These are phyloP conservation scores for Rubia yunnanensis DNA, from an alignment of 257 asterid species.

Conservation along the genomic window DNA sequence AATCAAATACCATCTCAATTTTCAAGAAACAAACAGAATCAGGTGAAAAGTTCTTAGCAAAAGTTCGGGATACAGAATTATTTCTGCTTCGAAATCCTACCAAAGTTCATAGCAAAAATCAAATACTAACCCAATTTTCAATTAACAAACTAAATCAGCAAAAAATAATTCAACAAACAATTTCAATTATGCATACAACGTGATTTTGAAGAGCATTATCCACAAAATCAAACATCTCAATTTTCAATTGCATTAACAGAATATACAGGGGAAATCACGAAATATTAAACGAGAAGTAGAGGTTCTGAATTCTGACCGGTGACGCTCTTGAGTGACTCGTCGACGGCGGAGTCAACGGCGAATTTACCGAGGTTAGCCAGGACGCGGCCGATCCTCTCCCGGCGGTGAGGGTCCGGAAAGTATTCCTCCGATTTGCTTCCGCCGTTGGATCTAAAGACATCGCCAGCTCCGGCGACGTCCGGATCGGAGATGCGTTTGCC, in stretches of 20 bases:
- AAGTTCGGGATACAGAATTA: too few species aligned
- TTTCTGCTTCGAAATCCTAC: too few species aligned
- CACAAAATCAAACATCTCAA: background rate
- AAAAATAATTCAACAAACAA: background rate
- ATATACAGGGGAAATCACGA: background rate
- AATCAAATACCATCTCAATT: background rate
- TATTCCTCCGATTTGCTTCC: slow-evolving; percentile 22
- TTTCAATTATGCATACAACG: background rate
- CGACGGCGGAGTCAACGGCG: slow-evolving; percentile 48
- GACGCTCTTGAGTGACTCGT: slow-evolving; percentile 44
- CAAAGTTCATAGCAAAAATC: background rate
- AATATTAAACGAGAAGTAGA: background rate
- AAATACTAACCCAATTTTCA: too few species aligned
- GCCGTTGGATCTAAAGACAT: slow-evolving; percentile 10
- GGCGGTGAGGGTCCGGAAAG: slow-evolving; percentile 28
- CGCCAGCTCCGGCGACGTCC: slow-evolving; percentile 11
- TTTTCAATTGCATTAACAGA: background rate
- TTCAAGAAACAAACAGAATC: background rate
- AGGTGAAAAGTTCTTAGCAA: too few species aligned
- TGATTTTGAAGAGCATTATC: background rate
- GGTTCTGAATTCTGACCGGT: slow-evolving; percentile 14
- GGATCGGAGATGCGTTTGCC: slow-evolving; percentile 4
- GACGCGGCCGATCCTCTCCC: slow-evolving; percentile 25
- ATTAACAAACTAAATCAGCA: too few species aligned
- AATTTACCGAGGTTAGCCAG: slow-evolving; percentile 35